A percentile compares a stretch with the other conserved stretches of the same genome.
These are phyloP conservation scores for Sideroxylon spinosum DNA, from an alignment of 179 eudicot genomes.

Conservation along the genomic window DNA sequence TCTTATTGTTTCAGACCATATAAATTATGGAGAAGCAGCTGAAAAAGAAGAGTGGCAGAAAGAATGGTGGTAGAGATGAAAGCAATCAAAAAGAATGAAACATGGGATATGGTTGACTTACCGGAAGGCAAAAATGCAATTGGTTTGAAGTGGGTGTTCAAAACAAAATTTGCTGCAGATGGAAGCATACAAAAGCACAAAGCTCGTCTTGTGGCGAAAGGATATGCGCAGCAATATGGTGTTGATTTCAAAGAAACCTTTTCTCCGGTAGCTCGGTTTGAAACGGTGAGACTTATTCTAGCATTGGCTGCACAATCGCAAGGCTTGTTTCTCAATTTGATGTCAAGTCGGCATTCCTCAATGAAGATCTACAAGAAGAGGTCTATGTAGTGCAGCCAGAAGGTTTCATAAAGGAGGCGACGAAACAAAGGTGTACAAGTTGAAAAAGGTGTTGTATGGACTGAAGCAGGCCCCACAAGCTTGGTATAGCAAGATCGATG, in stretches of 20 bases:
- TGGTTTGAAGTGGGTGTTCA: slow-evolving; percentile 2
- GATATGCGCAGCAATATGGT: background rate
- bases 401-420: background rate
- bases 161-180: background rate
- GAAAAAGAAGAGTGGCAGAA: background rate
- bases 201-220: background rate
- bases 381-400: background rate
- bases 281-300: background rate
- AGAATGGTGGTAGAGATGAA: background rate
- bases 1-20: background rate
- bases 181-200: background rate
- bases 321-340: background rate
- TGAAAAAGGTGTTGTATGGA: no score
- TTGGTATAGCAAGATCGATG: background rate
- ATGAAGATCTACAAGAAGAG: background rate
- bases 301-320: background rate
- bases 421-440: background rate
- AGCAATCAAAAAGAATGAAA: slow-evolving; percentile 9
- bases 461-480: background rate
- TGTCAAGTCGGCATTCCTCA: background rate
- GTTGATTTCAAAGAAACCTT: background rate
- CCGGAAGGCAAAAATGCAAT: background rate
- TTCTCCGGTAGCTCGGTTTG: background rate
- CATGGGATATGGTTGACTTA: background rate
- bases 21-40: background rate